phyloP scores from a whole-genome alignment of 768 basidiomycete species.

The Pleurotus tuoliensis region DNA sequence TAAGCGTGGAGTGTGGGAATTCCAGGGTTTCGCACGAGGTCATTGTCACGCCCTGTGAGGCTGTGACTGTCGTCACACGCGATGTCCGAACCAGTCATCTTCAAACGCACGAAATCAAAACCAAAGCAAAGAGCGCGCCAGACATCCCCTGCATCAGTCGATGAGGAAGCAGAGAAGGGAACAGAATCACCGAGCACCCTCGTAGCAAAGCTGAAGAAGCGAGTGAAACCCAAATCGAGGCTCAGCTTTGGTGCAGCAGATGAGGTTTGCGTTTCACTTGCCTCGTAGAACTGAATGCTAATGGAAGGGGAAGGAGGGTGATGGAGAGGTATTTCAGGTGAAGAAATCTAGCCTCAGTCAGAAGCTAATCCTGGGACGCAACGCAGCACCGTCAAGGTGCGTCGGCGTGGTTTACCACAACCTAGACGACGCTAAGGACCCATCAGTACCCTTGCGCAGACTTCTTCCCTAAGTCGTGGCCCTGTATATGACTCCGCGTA shows the following conservation, averaged over 20 bases:
- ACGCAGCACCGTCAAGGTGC: constrained; percentile 39
- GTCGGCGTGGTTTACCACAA: not conserved
- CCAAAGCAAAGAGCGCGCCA: constrained; percentile 35
- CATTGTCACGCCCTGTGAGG: constrained; percentile 31
- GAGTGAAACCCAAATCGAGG: constrained; percentile 62
- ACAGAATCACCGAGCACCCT: constrained; percentile 58
- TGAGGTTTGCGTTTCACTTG: constrained; percentile 44
- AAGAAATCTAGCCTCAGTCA: constrained; percentile 78
- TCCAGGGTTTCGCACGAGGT: constrained; percentile 17
- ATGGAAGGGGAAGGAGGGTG: constrained; percentile 42
- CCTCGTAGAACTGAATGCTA: constrained; percentile 18
- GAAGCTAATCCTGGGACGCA: constrained; percentile 55
- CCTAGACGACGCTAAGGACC: not conserved
- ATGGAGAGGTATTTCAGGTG: constrained; percentile 66
- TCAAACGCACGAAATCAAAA: constrained; percentile 46
- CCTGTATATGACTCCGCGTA: constrained; percentile 72
- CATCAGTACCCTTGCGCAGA: not conserved
- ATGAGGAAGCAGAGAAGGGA: constrained; percentile 22
- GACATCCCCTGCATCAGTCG: constrained; percentile 33
- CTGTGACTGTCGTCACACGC: constrained; percentile 17
- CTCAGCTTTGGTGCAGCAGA: constrained; percentile 76
- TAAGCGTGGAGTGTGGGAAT: constrained; percentile 38
- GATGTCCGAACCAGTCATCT: constrained; percentile 44
- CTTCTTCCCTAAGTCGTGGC: constrained; percentile 35
- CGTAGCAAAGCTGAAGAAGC: constrained; percentile 66